Evolutionary conservation across 352 stramenopile genomes (phyloP).

Genomic region (Globisporangium emineosum): DNA sequence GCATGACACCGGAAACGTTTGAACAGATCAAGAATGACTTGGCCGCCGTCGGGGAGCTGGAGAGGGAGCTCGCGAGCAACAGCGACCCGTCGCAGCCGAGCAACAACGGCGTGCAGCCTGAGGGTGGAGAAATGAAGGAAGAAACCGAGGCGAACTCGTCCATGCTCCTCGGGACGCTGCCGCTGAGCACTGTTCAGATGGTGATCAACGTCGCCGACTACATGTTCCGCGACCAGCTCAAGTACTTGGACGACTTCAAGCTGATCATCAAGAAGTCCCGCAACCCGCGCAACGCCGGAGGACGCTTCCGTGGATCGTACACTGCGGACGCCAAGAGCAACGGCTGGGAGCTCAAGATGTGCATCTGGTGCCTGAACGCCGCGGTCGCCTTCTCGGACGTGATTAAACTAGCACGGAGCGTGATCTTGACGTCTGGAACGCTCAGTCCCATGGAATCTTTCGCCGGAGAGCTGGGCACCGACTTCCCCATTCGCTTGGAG

Average conservation of each 20-base stretch:
- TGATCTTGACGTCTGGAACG: constrained; percentile 84
- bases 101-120: constrained; percentile 17
- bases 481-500: constrained; percentile 80
- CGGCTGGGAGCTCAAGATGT: constrained; percentile 70
- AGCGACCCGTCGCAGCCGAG: constrained; percentile 22
- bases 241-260: constrained; percentile 84
- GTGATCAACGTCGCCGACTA: constrained; percentile 75
- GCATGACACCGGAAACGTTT: constrained; percentile 49
- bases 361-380: constrained; percentile 85
- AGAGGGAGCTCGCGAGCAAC: constrained; percentile 47
- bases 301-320: constrained; percentile 21
- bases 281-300: constrained; percentile 7
- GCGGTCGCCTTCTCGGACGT: constrained; percentile 84
- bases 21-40: constrained; percentile 37
- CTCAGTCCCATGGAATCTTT: constrained; percentile 89
- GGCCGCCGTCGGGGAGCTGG: constrained; percentile 45
- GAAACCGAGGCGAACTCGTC: constrained; percentile 16
- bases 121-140: constrained; percentile 21
- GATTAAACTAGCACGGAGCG: constrained; percentile 50
- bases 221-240: constrained; percentile 76
- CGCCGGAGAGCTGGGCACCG: constrained; percentile 69
- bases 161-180: constrained; percentile 44
- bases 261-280: constrained; percentile 51
- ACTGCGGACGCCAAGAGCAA: constrained; percentile 21
- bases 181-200: constrained; percentile 51